Evolutionary conservation across 1,139 yeast genomes (phyloP), one percentile per base, ranked within the genome.

Genomic region (Candida glucosophila): DNA sequence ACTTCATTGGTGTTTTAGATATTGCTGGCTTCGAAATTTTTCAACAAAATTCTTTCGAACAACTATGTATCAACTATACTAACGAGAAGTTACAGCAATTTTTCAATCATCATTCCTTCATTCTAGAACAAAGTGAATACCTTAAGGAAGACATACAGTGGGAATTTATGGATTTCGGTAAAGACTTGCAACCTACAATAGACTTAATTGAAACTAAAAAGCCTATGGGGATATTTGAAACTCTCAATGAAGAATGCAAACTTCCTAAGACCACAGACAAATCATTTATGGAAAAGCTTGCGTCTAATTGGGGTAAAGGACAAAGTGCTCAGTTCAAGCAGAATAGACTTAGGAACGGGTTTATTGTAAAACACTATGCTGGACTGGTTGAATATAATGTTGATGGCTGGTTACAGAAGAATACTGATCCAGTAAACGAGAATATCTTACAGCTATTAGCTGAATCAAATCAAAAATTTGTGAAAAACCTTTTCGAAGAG

Each of bases 11-110:
- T 2, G 92, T 92, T 3, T 61, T 90, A 32, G 99, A 90, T 61
- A 92, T 90, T 43, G 97, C 97, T 0, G 99, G 98, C 5, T 92
- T 90, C 55, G 99, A 92, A 55, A 90, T 90, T 32, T 92, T 92
- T 48, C 77, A 83, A 31, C 69, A 71, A 33, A 92, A 92, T 47
- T 83, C 95, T 1, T 90, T 92, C 49, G 99, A 92, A 50, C 99
- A 92, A 53, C 67, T 92, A 22, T 90, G 98, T 55, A 92, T 92
- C 47, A 92, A 92, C 46, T 90, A 83, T 49, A 90, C 98, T 25
- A 92, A 92, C 52, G 99, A 92, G 53, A 86, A 83, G 47, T 63
- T 92, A 23, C 98, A 92, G 52, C 98, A 92, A 50, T 90, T 86
- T 46, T 92, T 92, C 67, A 92, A 92, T 47, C 98, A 92, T 50